phyloP scores from a whole-genome alignment of 108 stramenopile genomes.

The Nitzschia inconspicua region DNA sequence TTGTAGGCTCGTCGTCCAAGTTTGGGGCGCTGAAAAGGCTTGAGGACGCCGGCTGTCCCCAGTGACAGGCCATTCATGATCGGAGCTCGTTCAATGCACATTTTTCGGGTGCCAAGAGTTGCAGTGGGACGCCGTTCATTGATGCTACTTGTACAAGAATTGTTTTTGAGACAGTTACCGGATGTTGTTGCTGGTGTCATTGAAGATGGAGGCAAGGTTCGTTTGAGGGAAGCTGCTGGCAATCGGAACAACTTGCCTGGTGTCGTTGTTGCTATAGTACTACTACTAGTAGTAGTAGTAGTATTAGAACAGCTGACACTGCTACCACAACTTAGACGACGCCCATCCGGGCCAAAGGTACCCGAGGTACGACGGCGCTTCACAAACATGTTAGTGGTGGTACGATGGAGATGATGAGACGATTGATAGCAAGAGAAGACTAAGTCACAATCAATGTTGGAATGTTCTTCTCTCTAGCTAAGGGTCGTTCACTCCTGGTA shows the following conservation, averaged over 20 bases:
- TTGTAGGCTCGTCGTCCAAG: constrained; percentile 70
- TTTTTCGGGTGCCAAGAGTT: constrained; percentile 4
- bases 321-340: background rate
- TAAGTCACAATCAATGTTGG: too few species aligned
- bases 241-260: background rate
- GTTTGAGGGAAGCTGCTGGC: background rate
- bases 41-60: constrained; percentile 24
- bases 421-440: too few species aligned
- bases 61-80: constrained; percentile 56
- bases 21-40: constrained; percentile 82
- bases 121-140: background rate
- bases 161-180: background rate
- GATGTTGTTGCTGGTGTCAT: background rate
- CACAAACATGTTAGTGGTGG: too few species aligned
- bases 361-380: too few species aligned
- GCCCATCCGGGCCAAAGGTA: constrained; percentile 13
- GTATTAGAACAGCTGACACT: background rate
- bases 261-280: background rate
- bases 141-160: background rate
- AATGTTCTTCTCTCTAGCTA: too few species aligned
- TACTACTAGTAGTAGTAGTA: background rate
- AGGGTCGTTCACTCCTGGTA: too few species aligned
- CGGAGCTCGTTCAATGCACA: constrained; percentile 56
- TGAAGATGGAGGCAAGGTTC: background rate
- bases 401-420: too few species aligned